These are phyloP conservation scores for Physcomitrium patens DNA, from an alignment of 225 moss, liverwort and hornwort species.

Conservation along the genomic window DNA sequence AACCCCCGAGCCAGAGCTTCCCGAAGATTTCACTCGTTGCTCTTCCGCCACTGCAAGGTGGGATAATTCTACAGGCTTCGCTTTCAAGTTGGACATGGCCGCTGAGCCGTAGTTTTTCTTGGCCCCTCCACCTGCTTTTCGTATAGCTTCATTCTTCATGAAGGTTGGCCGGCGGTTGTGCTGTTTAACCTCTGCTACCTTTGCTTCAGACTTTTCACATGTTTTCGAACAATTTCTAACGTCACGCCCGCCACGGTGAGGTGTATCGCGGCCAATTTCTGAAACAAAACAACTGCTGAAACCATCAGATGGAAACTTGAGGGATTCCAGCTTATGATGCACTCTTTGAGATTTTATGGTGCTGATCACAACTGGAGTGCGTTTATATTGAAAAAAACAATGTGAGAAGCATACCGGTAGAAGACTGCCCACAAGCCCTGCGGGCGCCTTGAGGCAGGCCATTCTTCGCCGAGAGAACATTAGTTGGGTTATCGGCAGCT, in stretches of 20 bases:
- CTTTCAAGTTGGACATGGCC: not conserved
- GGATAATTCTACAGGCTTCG: not conserved
- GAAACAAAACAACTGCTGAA: too few species aligned
- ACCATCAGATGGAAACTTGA: too few species aligned
- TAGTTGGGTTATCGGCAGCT: not conserved
- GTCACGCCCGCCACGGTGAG: too few species aligned
- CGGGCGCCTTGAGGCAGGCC: slow-evolving; percentile 12
- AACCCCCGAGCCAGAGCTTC: slow-evolving; percentile 12
- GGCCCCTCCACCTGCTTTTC: not conserved
- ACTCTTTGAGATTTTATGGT: too few species aligned
- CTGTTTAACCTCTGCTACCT: not conserved
- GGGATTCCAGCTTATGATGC: too few species aligned
- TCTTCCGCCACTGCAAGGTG: not conserved
- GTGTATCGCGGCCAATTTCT: too few species aligned
- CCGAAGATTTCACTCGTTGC: not conserved
- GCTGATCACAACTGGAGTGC: not conserved
- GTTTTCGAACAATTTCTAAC: too few species aligned
- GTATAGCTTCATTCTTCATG: slow-evolving; percentile 19
- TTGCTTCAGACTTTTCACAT: too few species aligned
- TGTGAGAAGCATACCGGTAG: slow-evolving; percentile 26
- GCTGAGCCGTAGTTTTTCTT: slow-evolving; percentile 8
- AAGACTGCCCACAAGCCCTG: slow-evolving; percentile 7
- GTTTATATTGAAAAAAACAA: not conserved
- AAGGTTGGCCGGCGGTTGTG: not conserved
- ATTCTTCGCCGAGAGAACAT: not conserved